Evolutionary conservation across 31 red algal species (phyloP).

Genomic region (Odonthalia washingtoniensis): DNA sequence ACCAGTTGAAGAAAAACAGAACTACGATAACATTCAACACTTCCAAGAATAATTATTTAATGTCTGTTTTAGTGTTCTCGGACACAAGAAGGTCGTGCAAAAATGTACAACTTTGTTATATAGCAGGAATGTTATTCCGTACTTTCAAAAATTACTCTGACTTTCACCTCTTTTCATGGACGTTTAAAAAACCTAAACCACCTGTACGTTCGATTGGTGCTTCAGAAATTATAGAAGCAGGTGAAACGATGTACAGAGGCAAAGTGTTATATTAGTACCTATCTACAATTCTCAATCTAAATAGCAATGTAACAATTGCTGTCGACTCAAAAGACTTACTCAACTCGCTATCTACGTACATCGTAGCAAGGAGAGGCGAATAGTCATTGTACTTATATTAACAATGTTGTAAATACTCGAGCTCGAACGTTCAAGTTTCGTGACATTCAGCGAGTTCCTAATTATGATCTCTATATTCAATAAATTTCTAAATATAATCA

Average conservation of each 20-base stretch:
- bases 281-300: not conserved
- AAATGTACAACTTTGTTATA: not conserved
- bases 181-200: not conserved
- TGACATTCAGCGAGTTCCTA: too few species aligned
- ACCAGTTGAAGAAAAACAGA: not conserved
- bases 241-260: not conserved
- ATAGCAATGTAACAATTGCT: not conserved
- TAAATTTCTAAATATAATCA: not conserved
- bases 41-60: too few species aligned
- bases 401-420: too few species aligned
- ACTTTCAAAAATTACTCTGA: not conserved
- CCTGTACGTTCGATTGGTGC: constrained; percentile 1
- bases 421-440: too few species aligned
- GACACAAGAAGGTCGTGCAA: not conserved
- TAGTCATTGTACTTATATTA: too few species aligned
- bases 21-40: not conserved
- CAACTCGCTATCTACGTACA: not conserved
- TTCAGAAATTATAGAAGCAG: not conserved
- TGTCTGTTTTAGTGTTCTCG: not conserved
- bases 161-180: not conserved
- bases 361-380: not conserved
- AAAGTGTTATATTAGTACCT: not conserved
- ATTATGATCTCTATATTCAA: too few species aligned
- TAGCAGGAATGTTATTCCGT: not conserved
- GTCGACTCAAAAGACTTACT: constrained; percentile 8